phyloP scores from a whole-genome alignment of 228 moss, liverwort and hornwort species.

The Sphagnum magellanicum region DNA sequence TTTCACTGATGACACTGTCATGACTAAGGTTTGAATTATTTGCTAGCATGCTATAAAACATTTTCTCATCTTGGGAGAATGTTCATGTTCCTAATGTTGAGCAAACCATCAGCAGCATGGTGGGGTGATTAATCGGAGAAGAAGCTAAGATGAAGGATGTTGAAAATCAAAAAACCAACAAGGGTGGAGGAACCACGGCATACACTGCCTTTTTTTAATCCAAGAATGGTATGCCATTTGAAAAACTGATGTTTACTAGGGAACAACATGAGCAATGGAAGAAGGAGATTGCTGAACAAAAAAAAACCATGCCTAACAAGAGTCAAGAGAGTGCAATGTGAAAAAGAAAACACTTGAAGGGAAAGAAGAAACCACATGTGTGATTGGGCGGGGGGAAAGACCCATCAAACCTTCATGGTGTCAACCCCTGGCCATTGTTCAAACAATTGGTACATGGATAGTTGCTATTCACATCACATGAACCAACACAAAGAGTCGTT shows the following conservation, averaged over 20 bases:
- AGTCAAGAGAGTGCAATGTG: neutral
- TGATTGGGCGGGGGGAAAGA: neutral
- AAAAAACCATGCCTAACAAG: neutral
- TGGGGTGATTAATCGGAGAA: neutral
- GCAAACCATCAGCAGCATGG: conserved; percentile 3
- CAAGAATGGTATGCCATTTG: neutral
- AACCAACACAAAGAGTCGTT: no score
- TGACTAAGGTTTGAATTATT: conserved; percentile 1
- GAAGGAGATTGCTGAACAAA: conserved; percentile 3
- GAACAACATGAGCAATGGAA: conserved; percentile 1
- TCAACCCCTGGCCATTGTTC: neutral
- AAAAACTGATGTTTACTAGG: neutral
- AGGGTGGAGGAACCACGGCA: neutral
- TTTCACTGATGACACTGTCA: conserved; percentile 4
- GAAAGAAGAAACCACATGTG: neutral
- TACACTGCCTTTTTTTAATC: neutral
- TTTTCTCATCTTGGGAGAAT: conserved; percentile 7
- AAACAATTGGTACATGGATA: conserved; percentile 9
- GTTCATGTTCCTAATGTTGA: neutral
- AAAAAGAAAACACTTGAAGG: neutral
- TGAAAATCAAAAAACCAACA: neutral
- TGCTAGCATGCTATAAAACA: neutral
- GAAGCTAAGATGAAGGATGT: neutral
- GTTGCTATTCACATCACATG: no score
- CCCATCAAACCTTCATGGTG: conserved; percentile 2